Evolutionary conservation across 1,284 basidiomycete genomes (phyloP), one percentile per base, ranked within the genome.

Genomic region (Baeospora myosura): DNA sequence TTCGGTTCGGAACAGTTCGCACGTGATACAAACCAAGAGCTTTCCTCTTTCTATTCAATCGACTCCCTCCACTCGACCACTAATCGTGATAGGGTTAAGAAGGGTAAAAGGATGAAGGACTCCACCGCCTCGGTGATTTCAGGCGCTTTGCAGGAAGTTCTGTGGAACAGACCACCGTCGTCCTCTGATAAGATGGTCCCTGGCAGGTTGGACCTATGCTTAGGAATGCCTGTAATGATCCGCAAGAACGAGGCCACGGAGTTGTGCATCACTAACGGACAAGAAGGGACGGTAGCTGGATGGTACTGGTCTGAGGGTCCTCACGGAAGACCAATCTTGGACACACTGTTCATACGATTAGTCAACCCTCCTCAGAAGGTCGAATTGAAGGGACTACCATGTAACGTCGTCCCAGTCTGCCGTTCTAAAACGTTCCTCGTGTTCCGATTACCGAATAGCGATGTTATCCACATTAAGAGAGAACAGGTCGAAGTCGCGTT

Each of bases 151-250:
- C 59, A 62, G 45, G 18, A 60, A 2, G 17, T 49, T 6, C 23
- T 66, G 1, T 66, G 63, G 62, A 41, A 51, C 31, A 38, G 56
- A 12, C 50, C 51, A 11, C 52, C 48, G 39, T 39, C 37, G 20
- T 14, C 40, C 2, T 53, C 49, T 40, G 38, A 49, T 7, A 36
- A 50, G 6, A 46, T 58, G 44, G 39, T 59, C 16, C 46, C 64
- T 5, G 61, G 57, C 3, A 59, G 49, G 16, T 40, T 69, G 2
- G 41, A 46, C 1, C 30, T 70, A 0, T 71, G 66, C 51, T 35
- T 60, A 20, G 64, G 64, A 0, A 51, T 70, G 48, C 68, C 66
- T 24, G 51, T 72, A 0, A 62, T 71, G 50, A 53, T 70, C 2
- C 55, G 59, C 23, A 28, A 52, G 3, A 66, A 68, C 46, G 38